phyloP scores from a whole-genome alignment of 305 asterid species.

The Rubia occidens region DNA sequence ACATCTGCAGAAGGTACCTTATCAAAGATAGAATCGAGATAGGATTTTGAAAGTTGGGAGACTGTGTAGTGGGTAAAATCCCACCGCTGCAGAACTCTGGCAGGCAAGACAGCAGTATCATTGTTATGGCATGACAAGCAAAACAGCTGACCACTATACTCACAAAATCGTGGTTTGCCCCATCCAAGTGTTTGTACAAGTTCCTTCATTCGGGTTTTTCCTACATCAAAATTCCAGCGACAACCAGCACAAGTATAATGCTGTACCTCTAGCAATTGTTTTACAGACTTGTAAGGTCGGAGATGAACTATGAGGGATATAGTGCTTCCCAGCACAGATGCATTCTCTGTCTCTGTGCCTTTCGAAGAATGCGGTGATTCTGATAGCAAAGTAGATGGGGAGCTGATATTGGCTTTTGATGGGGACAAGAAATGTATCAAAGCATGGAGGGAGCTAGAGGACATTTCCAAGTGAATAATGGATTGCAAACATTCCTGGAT shows the following conservation, averaged over 20 bases:
- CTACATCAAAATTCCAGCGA: conserved; percentile 60
- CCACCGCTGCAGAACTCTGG: conserved; percentile 82
- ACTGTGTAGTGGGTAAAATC: conserved; percentile 79
- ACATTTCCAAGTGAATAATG: conserved; percentile 35
- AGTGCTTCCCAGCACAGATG: conserved; percentile 57
- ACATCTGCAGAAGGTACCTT: conserved; percentile 37
- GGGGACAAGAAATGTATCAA: conserved; percentile 58
- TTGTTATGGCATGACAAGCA: conserved; percentile 82
- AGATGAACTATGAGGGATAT: conserved; percentile 59
- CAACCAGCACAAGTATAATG: conserved; percentile 85
- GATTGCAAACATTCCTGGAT: conserved; percentile 88
- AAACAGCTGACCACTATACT: conserved; percentile 77
- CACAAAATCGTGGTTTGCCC: conserved; percentile 94
- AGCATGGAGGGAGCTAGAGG: conserved; percentile 38
- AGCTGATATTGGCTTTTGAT: conserved; percentile 39
- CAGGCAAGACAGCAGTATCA: conserved; percentile 81
- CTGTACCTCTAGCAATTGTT: conserved; percentile 75
- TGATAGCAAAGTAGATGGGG: conserved; percentile 33
- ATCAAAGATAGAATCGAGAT: conserved; percentile 75
- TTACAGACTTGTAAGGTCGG: conserved; percentile 50
- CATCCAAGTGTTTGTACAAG: conserved; percentile 69
- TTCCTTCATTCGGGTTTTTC: conserved; percentile 61
- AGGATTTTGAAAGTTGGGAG: conserved; percentile 82
- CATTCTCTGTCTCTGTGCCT: conserved; percentile 23
- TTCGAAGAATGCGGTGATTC: conserved; percentile 26